These are phyloP conservation scores for Rhizomucor miehei DNA, from an alignment of 371 early-diverging fungal genomes.

Conservation along the genomic window DNA sequence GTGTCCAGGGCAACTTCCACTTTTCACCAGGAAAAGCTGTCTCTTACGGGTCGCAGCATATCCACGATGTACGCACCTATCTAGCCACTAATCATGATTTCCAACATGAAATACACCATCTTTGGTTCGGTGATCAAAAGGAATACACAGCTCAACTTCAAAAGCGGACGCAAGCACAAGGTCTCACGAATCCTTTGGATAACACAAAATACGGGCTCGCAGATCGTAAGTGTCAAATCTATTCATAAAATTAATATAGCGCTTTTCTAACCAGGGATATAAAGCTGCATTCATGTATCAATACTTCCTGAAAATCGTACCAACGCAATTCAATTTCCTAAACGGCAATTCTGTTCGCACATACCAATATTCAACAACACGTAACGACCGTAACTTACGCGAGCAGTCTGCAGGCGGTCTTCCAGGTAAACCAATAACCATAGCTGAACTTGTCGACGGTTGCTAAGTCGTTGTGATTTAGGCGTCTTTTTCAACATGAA, in stretches of 20 bases:
- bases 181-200: constrained; percentile 79
- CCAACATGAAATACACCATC: constrained; percentile 75
- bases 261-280: no score
- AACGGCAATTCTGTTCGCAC: constrained; percentile 70
- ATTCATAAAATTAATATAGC: background rate
- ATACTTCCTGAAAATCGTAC: constrained; percentile 93
- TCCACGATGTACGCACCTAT: constrained; percentile 47
- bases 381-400: constrained; percentile 62
- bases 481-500: constrained; percentile 94
- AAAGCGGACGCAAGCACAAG: constrained; percentile 32
- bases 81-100: constrained; percentile 62
- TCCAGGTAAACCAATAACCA: constrained; percentile 44
- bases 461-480: constrained; percentile 3
- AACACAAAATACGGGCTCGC: constrained; percentile 46
- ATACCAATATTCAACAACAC: constrained; percentile 94
- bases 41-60: constrained; percentile 69
- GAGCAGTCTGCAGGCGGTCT: constrained; percentile 40
- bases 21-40: constrained; percentile 89
- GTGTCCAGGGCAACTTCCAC: constrained; percentile 89
- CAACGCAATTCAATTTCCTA: constrained; percentile 74
- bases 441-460: background rate
- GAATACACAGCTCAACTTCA: constrained; percentile 17
- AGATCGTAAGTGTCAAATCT: constrained; percentile 34
- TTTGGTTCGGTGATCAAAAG: constrained; percentile 76
- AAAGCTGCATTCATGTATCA: constrained; percentile 66